Percentiles rank a stretch among this genome's conserved stretches.
phyloP scores from a whole-genome alignment of 2,329 filamentous ascomycete genomes.

The Alternaria sp. region DNA sequence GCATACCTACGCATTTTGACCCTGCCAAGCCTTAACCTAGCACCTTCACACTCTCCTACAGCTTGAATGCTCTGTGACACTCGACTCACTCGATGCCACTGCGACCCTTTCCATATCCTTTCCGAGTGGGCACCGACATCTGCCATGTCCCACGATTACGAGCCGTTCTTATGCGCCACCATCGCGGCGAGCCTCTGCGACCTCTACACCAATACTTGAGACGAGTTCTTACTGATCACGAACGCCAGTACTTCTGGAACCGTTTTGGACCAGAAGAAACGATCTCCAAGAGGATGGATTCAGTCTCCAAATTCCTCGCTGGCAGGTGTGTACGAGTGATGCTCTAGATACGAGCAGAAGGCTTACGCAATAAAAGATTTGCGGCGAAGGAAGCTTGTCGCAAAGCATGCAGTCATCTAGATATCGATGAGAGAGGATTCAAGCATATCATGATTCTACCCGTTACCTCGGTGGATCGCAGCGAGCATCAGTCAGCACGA shows the following conservation, averaged over 20 bases:
- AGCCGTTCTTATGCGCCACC: slow-evolving; percentile 58
- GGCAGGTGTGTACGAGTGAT: slow-evolving; percentile 41
- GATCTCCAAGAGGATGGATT: slow-evolving; percentile 20
- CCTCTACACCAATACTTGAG: slow-evolving; percentile 31
- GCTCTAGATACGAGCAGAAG: background rate
- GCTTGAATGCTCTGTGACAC: background rate
- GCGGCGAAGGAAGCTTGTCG: slow-evolving; percentile 62
- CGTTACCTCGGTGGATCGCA: slow-evolving; percentile 3
- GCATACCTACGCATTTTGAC: background rate
- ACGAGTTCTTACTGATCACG: slow-evolving; percentile 42
- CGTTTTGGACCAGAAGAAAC: slow-evolving; percentile 33
- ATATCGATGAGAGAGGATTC: slow-evolving; percentile 33
- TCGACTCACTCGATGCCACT: slow-evolving; percentile 47
- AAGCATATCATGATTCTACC: slow-evolving; percentile 53
- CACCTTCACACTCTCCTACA: background rate
- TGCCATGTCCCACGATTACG: slow-evolving; percentile 73
- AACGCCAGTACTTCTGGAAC: slow-evolving; percentile 40
- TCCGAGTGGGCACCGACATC: slow-evolving; percentile 81
- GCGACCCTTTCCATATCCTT: slow-evolving; percentile 68
- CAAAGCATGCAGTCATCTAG: slow-evolving; percentile 52
- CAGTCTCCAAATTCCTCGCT: slow-evolving; percentile 42
- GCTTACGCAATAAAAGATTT: slow-evolving; percentile 47
- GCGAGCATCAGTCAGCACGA: slow-evolving; percentile 22
- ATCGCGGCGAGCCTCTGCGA: slow-evolving; percentile 2
- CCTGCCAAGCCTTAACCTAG: background rate